phyloP scores from a whole-genome alignment of 208 protist species.

The Wallacemonas rigidus region DNA sequence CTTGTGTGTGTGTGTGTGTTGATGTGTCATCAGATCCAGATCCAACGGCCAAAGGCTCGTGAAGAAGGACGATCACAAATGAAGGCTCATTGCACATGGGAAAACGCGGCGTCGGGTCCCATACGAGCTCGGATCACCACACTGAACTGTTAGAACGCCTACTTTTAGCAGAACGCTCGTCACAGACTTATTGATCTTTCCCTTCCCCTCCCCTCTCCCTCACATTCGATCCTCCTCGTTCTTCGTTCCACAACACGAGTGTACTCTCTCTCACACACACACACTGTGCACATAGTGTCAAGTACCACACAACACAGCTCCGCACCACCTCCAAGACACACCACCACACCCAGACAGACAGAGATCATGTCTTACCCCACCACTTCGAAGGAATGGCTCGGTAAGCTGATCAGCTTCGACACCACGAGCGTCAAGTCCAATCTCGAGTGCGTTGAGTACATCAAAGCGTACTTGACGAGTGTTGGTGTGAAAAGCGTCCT shows the following conservation, averaged over 20 bases:
- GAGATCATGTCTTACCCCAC: conserved; percentile 14
- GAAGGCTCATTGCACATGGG: too few species aligned
- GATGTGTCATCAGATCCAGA: too few species aligned
- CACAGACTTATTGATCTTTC: too few species aligned
- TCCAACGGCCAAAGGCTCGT: too few species aligned
- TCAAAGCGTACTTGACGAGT: conserved; percentile 35
- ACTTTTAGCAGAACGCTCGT: too few species aligned
- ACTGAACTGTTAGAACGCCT: too few species aligned
- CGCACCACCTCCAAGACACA: neutral
- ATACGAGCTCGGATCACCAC: too few species aligned
- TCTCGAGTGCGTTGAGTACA: conserved; percentile 51
- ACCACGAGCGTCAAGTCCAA: conserved; percentile 68
- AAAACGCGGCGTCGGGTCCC: too few species aligned
- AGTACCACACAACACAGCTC: too few species aligned
- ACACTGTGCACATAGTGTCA: too few species aligned
- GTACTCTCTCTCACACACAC: neutral
- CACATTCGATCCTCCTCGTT: neutral
- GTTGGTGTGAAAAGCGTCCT: conserved; percentile 34
- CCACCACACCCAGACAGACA: neutral
- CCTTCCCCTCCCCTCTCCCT: too few species aligned
- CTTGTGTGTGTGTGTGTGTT: neutral
- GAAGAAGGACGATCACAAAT: too few species aligned
- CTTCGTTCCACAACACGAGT: neutral
- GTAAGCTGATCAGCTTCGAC: conserved; percentile 59
- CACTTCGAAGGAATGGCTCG: conserved; percentile 35